Base-by-base conservation (phyloP, 2,329 filamentous ascomycete genomes). In the Penicillium occitanis region DNA sequence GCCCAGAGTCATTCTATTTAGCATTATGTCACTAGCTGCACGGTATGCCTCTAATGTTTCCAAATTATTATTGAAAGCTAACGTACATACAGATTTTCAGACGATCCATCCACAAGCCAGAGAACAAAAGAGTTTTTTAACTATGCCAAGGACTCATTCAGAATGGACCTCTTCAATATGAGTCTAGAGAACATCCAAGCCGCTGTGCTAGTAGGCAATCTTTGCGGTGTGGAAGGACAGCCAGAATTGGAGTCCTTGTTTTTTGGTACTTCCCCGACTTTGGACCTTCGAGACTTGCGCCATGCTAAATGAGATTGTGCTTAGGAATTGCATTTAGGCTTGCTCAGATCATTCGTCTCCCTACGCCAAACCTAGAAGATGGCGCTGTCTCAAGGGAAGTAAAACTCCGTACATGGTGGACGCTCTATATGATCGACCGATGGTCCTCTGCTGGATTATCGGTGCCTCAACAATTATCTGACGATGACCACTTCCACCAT, bases 361-460 rank as follows among this genome's bases (percentile, higher is more conserved):
- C 22, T 25, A 50, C 46, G 22, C 22, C 46, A 50, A 28, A 35
- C 22, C 33, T 40, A 55, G 10, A 58, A 11, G 62, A 64, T 58
- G 44, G 51, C 17, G 19, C 53, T 13, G 19, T 64, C 42, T 1
- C 33, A 59, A 58, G 44, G 40, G 62, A 64, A 59, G 28, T 64
- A 17, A 64, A 64, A 35, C 33, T 30, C 5, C 62, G 62, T 71
- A 74, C 74, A 5, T 80, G 77, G 76, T 80, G 78, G 79, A 73
- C 76, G 1, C 69, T 80, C 1, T 78, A 74, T 67, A 80, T 80
- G 78, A 77, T 79, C 53, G 79, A 80, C 61, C 73, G 77, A 19
- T 81, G 78, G 79, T 78, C 74, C 10, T 76, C 77, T 46, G 44
- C 44, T 46, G 44, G n/a, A 1, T 4, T 46, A 46, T 10, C 44